These are phyloP conservation scores for Mortierella sp. DNA, from an alignment of 371 early-diverging fungal species.

Conservation along the genomic window DNA sequence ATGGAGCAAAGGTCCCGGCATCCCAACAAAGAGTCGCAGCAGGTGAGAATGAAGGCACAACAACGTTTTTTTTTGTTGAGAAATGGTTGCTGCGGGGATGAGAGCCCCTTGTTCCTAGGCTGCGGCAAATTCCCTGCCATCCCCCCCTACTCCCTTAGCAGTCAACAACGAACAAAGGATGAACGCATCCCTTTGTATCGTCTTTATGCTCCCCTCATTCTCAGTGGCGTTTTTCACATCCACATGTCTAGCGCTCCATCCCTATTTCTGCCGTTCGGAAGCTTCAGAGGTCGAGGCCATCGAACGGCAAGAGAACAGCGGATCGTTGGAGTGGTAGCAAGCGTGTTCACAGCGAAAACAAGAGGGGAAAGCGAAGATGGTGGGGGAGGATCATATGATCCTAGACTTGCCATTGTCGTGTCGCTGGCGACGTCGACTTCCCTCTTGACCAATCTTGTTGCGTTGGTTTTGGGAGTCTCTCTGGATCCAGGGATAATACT, in stretches of 20 bases:
- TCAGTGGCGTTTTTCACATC: neutral
- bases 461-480: conserved; percentile 44
- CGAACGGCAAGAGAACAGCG: too few relatives aligned
- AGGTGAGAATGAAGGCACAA: conserved; percentile 18
- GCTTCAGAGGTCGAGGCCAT: too few relatives aligned
- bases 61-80: neutral
- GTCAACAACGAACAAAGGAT: conserved; percentile 31
- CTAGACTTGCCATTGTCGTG: conserved; percentile 54
- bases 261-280: neutral
- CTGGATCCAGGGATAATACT: conserved; percentile 52
- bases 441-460: conserved; percentile 44
- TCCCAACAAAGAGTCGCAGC: conserved; percentile 1
- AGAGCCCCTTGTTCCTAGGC: neutral
- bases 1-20: neutral
- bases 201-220: conserved; percentile 19
- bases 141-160: conserved; percentile 4
- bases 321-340: too few relatives aligned
- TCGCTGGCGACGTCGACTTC: conserved; percentile 47
- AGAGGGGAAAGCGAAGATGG: neutral
- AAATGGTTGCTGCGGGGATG: neutral
- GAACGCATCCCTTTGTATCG: conserved; percentile 3
- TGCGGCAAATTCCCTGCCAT: neutral
- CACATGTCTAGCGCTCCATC: conserved; percentile 3
- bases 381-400: neutral
- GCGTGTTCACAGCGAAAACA: neutral